Evolutionary conservation across 441 rosid genomes (phyloP), one percentile per base, ranked within the genome.

Genomic region (Flueggea neowawraea): DNA sequence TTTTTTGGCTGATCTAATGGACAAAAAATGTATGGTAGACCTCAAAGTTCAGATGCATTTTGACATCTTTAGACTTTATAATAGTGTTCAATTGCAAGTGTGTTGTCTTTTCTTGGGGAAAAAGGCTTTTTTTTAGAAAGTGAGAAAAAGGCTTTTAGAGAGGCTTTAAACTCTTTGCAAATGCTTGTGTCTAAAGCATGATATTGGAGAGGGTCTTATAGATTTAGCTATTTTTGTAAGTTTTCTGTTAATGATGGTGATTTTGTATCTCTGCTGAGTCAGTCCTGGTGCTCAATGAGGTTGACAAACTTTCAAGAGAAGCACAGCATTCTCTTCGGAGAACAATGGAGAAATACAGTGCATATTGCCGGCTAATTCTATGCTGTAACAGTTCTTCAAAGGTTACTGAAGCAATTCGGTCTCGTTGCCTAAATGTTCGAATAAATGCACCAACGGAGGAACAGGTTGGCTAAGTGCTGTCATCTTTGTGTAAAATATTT

Each of bases 261-360:
- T 57, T 15, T 58, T 54, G 55, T 60, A 32, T 12, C 51, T 64
- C 22, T 52, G 55, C 10, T 7, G 69, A 71, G 68, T 58, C 81
- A 94, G 99, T 94, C 58, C 68, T 91, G 56, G 91, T 94, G 66
- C 87, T 94, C 68, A 91, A 94, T 79, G 99, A 94, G 79, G 99
- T 91, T 57, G 96, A 89, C 94, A 94, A 87, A 75, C 97, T 94
- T 60, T 94, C 96, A 52, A 84, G 99, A 82, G 97, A 91, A 79
- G 99, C 99, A 12, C 99, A 94, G 8, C 96, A 91, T 81, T 85
- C 99, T 72, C 91, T 91, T 41, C 87, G 99, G 60, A 83, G 97
- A 80, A 91, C 99, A 43, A 94, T 94, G 97, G 99, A 94, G 90
- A 94, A 94, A 63, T 91, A 94, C 62, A 91, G 95, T 72, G 65